phyloP scores from a whole-genome alignment of 257 asterid species.

The Marsdenia floribunda region DNA sequence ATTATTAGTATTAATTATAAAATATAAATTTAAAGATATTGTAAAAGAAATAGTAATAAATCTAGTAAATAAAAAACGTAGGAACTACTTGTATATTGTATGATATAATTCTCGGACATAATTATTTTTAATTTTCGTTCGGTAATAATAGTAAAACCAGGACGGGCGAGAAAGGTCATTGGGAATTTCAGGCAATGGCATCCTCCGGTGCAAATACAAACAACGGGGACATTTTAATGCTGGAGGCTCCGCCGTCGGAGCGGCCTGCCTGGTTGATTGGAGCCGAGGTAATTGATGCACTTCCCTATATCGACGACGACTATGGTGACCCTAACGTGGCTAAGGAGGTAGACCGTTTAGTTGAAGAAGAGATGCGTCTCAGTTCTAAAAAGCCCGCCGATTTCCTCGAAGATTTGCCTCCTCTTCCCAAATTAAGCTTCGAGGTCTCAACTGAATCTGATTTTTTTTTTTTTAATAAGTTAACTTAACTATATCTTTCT shows the following conservation, averaged over 20 bases:
- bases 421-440: constrained; percentile 56
- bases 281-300: constrained; percentile 70
- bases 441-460: constrained; percentile 35
- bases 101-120: neutral
- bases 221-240: constrained; percentile 59
- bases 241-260: constrained; percentile 76
- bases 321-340: constrained; percentile 71
- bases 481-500: neutral
- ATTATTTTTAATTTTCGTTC: no score
- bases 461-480: neutral
- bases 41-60: no score
- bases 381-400: constrained; percentile 89
- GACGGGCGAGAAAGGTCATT: neutral
- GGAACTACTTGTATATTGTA: no score
- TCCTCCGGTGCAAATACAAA: constrained; percentile 30
- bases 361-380: constrained; percentile 89
- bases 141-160: neutral
- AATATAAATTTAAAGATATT: no score
- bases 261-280: constrained; percentile 37
- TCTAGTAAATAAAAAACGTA: no score
- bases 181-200: constrained; percentile 15
- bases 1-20: no score
- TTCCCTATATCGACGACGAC: constrained; percentile 95
- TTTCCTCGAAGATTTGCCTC: constrained; percentile 85
- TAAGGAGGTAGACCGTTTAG: constrained; percentile 83